These are phyloP conservation scores for Cercospora zeina DNA, from an alignment of 2,329 filamentous ascomycete genomes.

Conservation along the genomic window DNA sequence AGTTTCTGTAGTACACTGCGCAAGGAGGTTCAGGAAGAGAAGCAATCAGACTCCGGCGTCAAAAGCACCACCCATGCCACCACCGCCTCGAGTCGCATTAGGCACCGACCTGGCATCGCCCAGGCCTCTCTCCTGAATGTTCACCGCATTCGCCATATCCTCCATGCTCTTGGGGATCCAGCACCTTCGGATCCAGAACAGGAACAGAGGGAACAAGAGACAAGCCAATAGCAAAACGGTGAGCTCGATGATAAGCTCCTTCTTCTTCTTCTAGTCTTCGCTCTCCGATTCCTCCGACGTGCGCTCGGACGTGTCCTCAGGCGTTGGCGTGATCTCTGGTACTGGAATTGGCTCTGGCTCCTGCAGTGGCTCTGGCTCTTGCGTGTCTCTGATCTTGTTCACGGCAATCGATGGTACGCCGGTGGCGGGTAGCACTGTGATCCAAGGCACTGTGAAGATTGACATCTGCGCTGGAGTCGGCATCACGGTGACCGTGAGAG, in stretches of 20 bases:
- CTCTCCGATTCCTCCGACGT: too few species aligned
- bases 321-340: background rate
- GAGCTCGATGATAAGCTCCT: background rate
- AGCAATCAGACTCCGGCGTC: background rate
- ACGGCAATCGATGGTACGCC: too few species aligned
- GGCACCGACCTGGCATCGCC: slow-evolving; percentile 1
- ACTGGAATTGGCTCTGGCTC: background rate
- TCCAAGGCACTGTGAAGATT: too few species aligned
- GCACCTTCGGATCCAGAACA: slow-evolving; percentile 3
- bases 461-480: too few species aligned
- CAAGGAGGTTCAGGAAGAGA: background rate
- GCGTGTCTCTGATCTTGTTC: background rate
- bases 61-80: background rate
- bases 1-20: background rate
- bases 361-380: background rate
- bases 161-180: background rate
- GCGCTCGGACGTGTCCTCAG: too few species aligned
- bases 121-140: background rate
- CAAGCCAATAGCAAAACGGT: background rate
- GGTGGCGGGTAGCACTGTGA: too few species aligned
- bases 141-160: slow-evolving; percentile 1
- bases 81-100: background rate
- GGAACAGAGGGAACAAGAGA: background rate
- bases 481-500: too few species aligned
- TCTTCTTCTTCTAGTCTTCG: background rate